Base-by-base conservation (phyloP, 108 stramenopile genomes). In the Pseudonitzschia delicatissima region DNA sequence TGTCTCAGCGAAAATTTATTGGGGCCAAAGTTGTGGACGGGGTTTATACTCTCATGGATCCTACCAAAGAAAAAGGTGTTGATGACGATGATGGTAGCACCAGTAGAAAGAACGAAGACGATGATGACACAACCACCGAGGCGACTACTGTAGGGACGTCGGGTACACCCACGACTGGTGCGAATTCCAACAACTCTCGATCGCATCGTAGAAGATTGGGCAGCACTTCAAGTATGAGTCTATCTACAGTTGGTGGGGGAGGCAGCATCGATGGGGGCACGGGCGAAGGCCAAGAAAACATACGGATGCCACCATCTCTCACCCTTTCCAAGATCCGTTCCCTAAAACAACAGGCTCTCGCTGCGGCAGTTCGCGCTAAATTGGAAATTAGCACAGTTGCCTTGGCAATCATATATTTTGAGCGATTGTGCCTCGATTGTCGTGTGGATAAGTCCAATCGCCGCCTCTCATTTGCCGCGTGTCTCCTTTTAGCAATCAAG, bases 381-480 rank as follows among this genome's bases (percentile, higher is more conserved):
- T 67, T 97, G 31, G 92, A 97, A 67, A 76, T 97, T 34, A 79
- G 88, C 45, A 95, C 90, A 2, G 77, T 96, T 47, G 95, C 97
- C 4, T 74, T 96, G 40, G 85, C 93, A 21, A 87, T 86, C 68
- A 87, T 95, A 11, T 95, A 96, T 68, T 96, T 97, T 71, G 97
- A 97, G 69, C 67, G 94, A n/a, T 78, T 97, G 13, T 91, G 91
- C 48, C 78, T 97, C 23, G 83, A 87, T 69, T 92, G 94, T 57
- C 81, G 93, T 49, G 95, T 97, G 7, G 95, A 96, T 55, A 97
- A 97, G 76, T 78, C 88, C 42, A 97, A 97, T 65, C 77, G 96
- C 0, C 72, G 93, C 29, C 71, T 97, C 37, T 77, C 84, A 5
- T 94, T 97, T 78, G 96, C 95, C 12, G 91, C 93, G 13, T 97